phyloP scores from a whole-genome alignment of 108 stramenopile genomes.

The Pseudonitzschia multiseries region DNA sequence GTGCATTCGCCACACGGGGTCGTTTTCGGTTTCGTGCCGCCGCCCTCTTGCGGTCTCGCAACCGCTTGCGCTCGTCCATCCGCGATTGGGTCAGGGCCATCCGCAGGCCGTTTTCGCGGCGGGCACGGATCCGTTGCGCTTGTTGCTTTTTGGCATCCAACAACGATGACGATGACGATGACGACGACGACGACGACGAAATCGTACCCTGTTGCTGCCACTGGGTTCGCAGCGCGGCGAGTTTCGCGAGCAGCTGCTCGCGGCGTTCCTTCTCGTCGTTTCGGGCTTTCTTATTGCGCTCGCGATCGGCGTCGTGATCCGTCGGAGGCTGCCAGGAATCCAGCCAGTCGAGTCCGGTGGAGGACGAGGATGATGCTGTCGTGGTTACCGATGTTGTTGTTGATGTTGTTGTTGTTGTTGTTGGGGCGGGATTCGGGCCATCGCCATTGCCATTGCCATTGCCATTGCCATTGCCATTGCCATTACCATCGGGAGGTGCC shows the following conservation, averaged over 20 bases:
- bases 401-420: no score
- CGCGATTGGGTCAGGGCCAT: conserved; percentile 31
- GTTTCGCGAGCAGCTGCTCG: not conserved
- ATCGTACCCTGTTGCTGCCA: conserved; percentile 8
- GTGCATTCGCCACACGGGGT: not conserved
- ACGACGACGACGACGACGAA: conserved; percentile 2
- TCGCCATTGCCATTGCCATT: not conserved
- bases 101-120: conserved; percentile 34
- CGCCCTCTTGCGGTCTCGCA: not conserved
- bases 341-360: conserved; percentile 66
- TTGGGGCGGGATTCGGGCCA: not conserved
- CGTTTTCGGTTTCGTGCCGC: not conserved
- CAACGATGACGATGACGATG: conserved; percentile 5
- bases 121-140: not conserved
- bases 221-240: not conserved
- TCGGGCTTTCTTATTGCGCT: not conserved
- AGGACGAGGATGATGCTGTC: no score
- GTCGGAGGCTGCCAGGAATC: conserved; percentile 66
- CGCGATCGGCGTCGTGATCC: not conserved
- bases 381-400: no score
- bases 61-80: conserved; percentile 29
- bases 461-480: not conserved
- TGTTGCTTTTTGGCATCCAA: conserved; percentile 2
- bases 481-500: no score
- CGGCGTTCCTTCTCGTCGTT: conserved; percentile 6